These are phyloP conservation scores for Senna siamea DNA, from an alignment of 306 rosid species.

Conservation along the genomic window DNA sequence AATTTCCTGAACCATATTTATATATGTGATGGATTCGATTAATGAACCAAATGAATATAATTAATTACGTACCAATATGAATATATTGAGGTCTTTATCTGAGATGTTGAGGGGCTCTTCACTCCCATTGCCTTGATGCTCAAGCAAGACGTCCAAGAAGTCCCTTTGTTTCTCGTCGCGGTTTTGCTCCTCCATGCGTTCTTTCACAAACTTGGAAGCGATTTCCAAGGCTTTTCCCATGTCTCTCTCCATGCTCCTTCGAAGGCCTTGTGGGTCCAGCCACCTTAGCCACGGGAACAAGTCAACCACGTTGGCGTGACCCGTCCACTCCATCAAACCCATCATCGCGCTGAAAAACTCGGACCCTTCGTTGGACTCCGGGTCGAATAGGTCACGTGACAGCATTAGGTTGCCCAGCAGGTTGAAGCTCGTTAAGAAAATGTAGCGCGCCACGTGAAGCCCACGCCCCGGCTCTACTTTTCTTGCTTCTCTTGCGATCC, in stretches of 20 bases:
- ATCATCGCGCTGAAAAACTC: constrained; percentile 1
- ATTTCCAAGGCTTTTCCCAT: constrained; percentile 3
- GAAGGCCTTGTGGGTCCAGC: constrained; percentile 4
- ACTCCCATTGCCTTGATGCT: not conserved
- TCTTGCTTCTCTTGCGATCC: constrained; percentile 56
- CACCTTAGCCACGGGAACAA: not conserved
- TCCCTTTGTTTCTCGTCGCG: not conserved
- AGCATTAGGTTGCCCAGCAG: constrained; percentile 14
- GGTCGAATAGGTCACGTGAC: constrained; percentile 1
- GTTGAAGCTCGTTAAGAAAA: constrained; percentile 10
- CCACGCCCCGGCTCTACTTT: constrained; percentile 25
- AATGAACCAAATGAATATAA: too few relatives aligned
- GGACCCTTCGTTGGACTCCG: constrained; percentile 7
- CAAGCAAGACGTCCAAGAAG: constrained; percentile 20
- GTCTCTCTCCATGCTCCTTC: constrained; percentile 12
- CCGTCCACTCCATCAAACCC: constrained; percentile 15
- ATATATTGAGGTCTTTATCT: constrained; percentile 51
- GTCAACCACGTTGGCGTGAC: not conserved
- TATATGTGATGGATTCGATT: too few relatives aligned
- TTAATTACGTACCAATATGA: constrained; percentile 47
- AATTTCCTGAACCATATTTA: not conserved
- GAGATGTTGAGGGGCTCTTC: not conserved
- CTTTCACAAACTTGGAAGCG: constrained; percentile 14
- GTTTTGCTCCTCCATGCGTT: not conserved
- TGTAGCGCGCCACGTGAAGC: constrained; percentile 48